Evolutionary conservation across 2,329 filamentous ascomycete genomes (phyloP), one percentile per base, ranked within the genome.

Genomic region (Fusarium udum): DNA sequence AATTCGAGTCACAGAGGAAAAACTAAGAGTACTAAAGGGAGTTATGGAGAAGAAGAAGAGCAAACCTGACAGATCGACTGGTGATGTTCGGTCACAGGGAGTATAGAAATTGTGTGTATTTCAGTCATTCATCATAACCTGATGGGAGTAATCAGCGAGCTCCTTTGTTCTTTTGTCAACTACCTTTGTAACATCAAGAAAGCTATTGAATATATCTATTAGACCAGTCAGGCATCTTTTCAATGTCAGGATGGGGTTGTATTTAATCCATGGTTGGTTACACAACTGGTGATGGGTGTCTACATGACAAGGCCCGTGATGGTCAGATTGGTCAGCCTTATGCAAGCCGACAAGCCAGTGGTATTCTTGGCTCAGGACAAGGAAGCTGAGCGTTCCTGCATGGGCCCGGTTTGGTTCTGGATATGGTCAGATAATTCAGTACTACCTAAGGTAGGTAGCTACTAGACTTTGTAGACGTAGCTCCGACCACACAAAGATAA

Each of bases 1-100:
- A 26, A 95, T 98, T 68, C 86, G 89, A 61, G 89, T 97, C 36
- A 98, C 95, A 6, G 94, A 98, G 80, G 92, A 97, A 84, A 92
- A 93, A 78, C 84, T 99, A 37, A 87, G 89, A 62, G 89, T 92
- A 46, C 83, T 99, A 71, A 95, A 95, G 82, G 87, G 89, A 46
- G 92, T 94, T 36, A 88, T 89, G 71, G 87, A 86, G 79, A 90
- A 87, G 79, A 88, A 77, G 79, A 88, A 77, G 67, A 39, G 51
- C 36, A 77, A 69, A 49, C 56, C 57, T 42, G 59, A 46, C 48
- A 65, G 48, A 42, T 67, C 48, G 60, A 53, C 68, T 46, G 48
- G 55, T 40, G 63, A 60, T 31, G 65, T 61, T 63, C 65, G 63
- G 49, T 65, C 73, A 52, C 65, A 73, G 61, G 71, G 49, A 62